Evolutionary conservation across 768 basidiomycete genomes (phyloP), one percentile per base, ranked within the genome.

Genomic region (Dacryopinax spathularia): DNA sequence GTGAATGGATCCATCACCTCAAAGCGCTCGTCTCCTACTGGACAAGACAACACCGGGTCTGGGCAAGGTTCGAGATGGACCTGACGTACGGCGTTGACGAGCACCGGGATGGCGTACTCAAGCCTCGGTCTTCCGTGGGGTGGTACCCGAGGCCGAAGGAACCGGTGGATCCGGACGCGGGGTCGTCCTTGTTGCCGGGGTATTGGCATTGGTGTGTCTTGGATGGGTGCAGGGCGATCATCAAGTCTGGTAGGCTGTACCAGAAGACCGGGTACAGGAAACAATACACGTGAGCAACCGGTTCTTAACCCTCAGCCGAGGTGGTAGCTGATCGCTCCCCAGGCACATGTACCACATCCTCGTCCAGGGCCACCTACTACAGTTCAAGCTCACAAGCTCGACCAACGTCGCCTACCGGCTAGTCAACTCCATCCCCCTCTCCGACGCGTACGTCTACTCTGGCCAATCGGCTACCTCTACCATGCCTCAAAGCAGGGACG

Each of bases 201-300:
- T 72, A 92, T 44, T 93, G 89, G 78, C 88, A 89, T 68, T 92
- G 90, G 92, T 97, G 95, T 70, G 78, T 87, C 1, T 72, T 94
- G 65, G 82, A 87, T 35, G 84, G 83, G 0, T 97, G 95, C 69
- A 82, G 83, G 65, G 79, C 89, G 4, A 83, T 94, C 56, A 72
- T 85, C 37, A 85, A 85, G 69, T 78, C 82, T 7, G 91, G 91
- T 0, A 84, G 85, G 60, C 71, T 91, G 37, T 93, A 82, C 68
- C 81, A 84, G 71, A 81, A 86, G 68, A 80, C 81, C 66, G 89
- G 89, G 7, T 71, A 85, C 59, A 78, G 81, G 65, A 87, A 87
- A 25, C 85, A 85, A 74, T 97, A 87, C 77, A 82, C 84, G 91
- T 91, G 67, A 69, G 87, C 77, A 3, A 41, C 13, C 10, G 25